Percentiles rank a stretch among this genome's conserved stretches.
phyloP scores from a whole-genome alignment of 31 red algal species.

The Bonnemaisonia californica region DNA sequence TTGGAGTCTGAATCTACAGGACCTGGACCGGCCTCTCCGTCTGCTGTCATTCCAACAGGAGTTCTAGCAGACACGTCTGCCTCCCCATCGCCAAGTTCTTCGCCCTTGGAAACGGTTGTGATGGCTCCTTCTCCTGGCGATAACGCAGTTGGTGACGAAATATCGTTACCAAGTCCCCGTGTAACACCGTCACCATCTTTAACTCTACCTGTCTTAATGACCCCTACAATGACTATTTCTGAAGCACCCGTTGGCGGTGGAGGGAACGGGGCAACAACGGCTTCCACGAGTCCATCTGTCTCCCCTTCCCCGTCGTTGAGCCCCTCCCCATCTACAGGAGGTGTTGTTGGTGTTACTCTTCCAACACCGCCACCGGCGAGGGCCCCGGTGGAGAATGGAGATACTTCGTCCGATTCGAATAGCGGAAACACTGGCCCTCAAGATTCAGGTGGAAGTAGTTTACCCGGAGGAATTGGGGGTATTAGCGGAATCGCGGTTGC shows the following conservation, averaged over 20 bases:
- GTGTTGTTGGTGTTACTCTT: not conserved
- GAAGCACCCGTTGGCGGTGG: not conserved
- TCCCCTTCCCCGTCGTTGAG: not conserved
- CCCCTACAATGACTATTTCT: not conserved
- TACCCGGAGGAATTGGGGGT: slow-evolving; percentile 54
- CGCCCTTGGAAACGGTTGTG: too few species aligned
- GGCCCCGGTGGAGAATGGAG: not conserved
- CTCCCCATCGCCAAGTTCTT: too few species aligned
- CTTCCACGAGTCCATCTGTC: not conserved
- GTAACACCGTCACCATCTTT: too few species aligned
- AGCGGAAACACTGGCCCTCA: too few species aligned
- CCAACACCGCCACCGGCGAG: not conserved
- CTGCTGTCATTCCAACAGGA: too few species aligned
- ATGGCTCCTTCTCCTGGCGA: not conserved
- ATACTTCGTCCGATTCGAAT: not conserved
- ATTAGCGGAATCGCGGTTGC: slow-evolving; percentile 52
- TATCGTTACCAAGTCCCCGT: not conserved
- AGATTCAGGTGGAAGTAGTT: slow-evolving; percentile 4
- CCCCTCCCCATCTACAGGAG: not conserved
- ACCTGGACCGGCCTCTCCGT: too few species aligned
- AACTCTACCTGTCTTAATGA: too few species aligned
- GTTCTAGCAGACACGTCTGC: too few species aligned
- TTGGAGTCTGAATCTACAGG: too few species aligned
- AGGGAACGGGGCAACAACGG: not conserved
- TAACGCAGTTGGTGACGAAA: not conserved